A percentile compares a stretch with the other conserved stretches of the same genome.
Evolutionary conservation across 345 rosid species (phyloP).

Genomic region (Salix exigua): DNA sequence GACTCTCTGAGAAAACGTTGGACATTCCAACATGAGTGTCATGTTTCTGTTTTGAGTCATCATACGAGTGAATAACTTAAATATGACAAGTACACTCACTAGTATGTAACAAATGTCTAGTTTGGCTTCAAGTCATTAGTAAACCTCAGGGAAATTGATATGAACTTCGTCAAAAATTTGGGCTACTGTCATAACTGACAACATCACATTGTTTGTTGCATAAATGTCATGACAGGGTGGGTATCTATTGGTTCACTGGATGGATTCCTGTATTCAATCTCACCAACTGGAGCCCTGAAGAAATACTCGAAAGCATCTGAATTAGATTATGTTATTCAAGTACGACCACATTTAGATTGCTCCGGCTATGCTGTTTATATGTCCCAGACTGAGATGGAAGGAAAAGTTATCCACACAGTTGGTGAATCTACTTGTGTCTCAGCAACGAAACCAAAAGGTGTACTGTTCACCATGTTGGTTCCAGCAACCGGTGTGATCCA

Average conservation of each 20-base stretch:
- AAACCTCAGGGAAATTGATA: too few species aligned
- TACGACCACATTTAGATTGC: conserved; percentile 59
- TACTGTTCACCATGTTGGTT: conserved; percentile 54
- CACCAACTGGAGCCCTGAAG: conserved; percentile 58
- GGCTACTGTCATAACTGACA: too few species aligned
- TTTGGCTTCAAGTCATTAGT: too few species aligned
- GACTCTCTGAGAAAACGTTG: not conserved
- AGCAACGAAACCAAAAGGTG: conserved; percentile 54
- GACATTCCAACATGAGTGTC: not conserved
- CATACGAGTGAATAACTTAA: too few species aligned
- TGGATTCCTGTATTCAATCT: conserved; percentile 71
- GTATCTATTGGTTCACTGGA: conserved; percentile 79
- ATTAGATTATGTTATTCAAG: conserved; percentile 50
- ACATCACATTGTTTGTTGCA: too few species aligned
- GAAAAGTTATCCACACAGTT: conserved; percentile 35
- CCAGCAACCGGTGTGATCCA: conserved; percentile 61
- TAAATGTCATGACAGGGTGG: conserved; percentile 47
- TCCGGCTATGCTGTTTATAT: conserved; percentile 67
- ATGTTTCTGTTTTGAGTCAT: too few species aligned
- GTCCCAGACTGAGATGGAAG: conserved; percentile 63
- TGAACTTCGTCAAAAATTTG: too few species aligned
- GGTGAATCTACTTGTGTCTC: conserved; percentile 45
- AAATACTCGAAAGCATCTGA: conserved; percentile 42
- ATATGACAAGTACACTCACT: too few species aligned
- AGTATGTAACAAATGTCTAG: too few species aligned